Conservation (phyloP, 108 stramenopile species). For the Nitzschia sp. region DNA sequence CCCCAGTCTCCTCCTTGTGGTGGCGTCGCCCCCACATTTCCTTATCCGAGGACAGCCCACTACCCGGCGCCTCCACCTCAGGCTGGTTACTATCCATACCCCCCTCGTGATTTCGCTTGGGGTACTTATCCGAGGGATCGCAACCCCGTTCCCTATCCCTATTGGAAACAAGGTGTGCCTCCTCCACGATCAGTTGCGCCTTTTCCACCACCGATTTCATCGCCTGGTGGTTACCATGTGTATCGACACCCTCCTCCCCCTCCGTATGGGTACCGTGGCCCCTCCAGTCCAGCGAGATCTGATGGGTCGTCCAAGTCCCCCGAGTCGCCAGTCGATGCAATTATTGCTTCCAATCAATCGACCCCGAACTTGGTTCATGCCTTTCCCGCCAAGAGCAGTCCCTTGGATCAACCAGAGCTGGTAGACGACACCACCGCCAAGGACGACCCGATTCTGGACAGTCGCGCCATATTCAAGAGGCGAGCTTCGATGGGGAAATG, state of each 20-base stretch:
- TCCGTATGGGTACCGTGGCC: slow-evolving; percentile 13
- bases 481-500: slow-evolving; percentile 88
- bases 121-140: background rate
- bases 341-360: slow-evolving; percentile 18
- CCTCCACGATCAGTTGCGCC: slow-evolving; percentile 8
- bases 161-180: background rate
- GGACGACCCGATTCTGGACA: slow-evolving; percentile 13
- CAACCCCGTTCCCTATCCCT: slow-evolving; percentile 4
- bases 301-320: slow-evolving; percentile 5
- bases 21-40: slow-evolving; percentile 1
- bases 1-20: slow-evolving; percentile 17
- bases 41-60: slow-evolving; percentile 8
- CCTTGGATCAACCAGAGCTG: slow-evolving; percentile 17
- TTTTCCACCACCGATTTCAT: slow-evolving; percentile 1
- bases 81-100: slow-evolving; percentile 9
- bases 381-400: slow-evolving; percentile 5
- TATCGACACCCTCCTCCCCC: slow-evolving; percentile 12
- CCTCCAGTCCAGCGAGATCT: slow-evolving; percentile 7
- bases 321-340: slow-evolving; percentile 4
- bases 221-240: background rate
- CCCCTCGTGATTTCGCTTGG: slow-evolving; percentile 8
- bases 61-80: slow-evolving; percentile 14
- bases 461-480: slow-evolving; percentile 58
- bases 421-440: slow-evolving; percentile 13
- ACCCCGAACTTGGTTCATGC: slow-evolving; percentile 14